A percentile compares a stretch with the other conserved stretches of the same genome.
Conservation (phyloP, 2,329 filamentous ascomycete genomes). For the Capronia americana region DNA sequence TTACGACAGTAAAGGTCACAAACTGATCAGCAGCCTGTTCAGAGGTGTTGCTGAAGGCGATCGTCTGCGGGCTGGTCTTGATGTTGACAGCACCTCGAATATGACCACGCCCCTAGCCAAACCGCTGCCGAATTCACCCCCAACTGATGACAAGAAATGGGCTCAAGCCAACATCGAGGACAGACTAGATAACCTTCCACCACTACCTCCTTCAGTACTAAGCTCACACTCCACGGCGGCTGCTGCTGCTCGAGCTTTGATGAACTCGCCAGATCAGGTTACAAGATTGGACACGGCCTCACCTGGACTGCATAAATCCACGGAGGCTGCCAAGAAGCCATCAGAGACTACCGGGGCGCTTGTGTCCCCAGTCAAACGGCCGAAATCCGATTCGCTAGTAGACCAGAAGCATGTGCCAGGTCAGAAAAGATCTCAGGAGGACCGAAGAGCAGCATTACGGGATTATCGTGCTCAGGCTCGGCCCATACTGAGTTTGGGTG, state of each 20-base stretch:
- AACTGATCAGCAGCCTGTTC: conserved; percentile 52
- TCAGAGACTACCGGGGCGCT: not conserved
- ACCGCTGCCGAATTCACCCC: conserved; percentile 44
- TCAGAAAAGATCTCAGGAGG: conserved; percentile 49
- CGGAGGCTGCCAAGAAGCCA: conserved; percentile 12
- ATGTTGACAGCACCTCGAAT: conserved; percentile 60
- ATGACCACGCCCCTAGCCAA: conserved; percentile 62
- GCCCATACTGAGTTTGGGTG: conserved; percentile 57
- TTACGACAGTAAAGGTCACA: conserved; percentile 43
- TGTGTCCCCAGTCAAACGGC: not conserved
- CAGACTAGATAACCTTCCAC: conserved; percentile 48
- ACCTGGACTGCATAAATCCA: conserved; percentile 24
- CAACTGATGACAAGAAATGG: conserved; percentile 38
- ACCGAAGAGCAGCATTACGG: conserved; percentile 51
- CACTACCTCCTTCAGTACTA: conserved; percentile 52
- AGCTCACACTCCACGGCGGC: conserved; percentile 45
- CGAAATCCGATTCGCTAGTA: not conserved
- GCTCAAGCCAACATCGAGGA: conserved; percentile 45
- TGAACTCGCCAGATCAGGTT: conserved; percentile 35
- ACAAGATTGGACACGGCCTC: conserved; percentile 21
- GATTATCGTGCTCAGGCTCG: conserved; percentile 59
- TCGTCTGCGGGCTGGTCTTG: conserved; percentile 43
- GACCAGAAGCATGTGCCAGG: not conserved
- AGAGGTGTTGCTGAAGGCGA: conserved; percentile 51
- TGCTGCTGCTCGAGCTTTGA: conserved; percentile 37